These are phyloP conservation scores for Xylaria arbuscula DNA, from an alignment of 2,329 filamentous ascomycete genomes.

Conservation along the genomic window DNA sequence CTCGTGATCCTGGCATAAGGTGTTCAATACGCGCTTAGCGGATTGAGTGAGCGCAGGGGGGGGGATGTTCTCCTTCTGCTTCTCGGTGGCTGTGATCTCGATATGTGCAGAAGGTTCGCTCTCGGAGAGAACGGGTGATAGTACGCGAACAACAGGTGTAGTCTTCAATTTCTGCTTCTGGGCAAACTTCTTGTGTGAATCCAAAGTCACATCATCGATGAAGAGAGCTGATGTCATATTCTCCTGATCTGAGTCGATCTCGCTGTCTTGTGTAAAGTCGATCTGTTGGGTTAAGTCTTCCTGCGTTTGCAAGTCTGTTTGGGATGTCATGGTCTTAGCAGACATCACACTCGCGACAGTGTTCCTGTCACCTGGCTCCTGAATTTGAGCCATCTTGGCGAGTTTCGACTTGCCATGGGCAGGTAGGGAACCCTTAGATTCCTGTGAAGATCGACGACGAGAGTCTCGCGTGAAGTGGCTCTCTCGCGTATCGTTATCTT, in stretches of 20 bases:
- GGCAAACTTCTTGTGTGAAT: constrained; percentile 54
- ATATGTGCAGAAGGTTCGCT: constrained; percentile 41
- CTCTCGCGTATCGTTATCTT: constrained; percentile 53
- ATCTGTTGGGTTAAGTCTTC: constrained; percentile 54
- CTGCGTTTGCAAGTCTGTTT: constrained; percentile 50
- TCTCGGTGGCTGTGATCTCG: constrained; percentile 51
- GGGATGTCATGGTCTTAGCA: constrained; percentile 50
- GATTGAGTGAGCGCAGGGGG: constrained; percentile 57
- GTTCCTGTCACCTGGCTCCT: constrained; percentile 48
- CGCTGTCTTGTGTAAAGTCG: constrained; percentile 50
- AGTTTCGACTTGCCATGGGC: constrained; percentile 43
- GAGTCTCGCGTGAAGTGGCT: constrained; percentile 50
- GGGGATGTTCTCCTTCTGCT: constrained; percentile 46
- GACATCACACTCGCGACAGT: constrained; percentile 49
- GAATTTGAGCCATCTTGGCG: constrained; percentile 50
- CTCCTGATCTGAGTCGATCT: constrained; percentile 52
- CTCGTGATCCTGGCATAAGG: constrained; percentile 63
- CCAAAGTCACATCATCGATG: constrained; percentile 67
- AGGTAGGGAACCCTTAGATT: constrained; percentile 64
- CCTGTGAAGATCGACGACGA: constrained; percentile 49
- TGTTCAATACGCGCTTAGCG: constrained; percentile 64
- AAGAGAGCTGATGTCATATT: constrained; percentile 71
- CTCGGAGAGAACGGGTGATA: constrained; percentile 36
- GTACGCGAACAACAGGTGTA: constrained; percentile 27
- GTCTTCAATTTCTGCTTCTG: constrained; percentile 49